Conservation (phyloP, 495 filamentous ascomycete species). For the Talaromyces nanjingensis region DNA sequence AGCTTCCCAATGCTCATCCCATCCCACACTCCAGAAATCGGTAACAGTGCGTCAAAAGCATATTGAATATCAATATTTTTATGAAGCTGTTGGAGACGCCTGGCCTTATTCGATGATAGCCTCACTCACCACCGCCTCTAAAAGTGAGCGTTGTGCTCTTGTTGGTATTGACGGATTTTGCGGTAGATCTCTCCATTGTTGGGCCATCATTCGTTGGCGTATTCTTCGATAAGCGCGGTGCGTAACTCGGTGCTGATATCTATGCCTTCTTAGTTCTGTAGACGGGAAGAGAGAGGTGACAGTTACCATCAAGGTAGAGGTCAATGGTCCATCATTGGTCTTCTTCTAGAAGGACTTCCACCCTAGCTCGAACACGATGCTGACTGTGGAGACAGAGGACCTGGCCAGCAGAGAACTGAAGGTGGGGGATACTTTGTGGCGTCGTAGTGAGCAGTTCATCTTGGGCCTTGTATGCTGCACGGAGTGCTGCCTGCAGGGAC, state of each 20-base stretch:
- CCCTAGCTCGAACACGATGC: slow-evolving; percentile 24
- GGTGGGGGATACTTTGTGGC: neutral
- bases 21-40: slow-evolving; percentile 21
- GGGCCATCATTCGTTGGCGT: slow-evolving; percentile 25
- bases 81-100: slow-evolving; percentile 15
- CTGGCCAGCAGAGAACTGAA: slow-evolving; percentile 11
- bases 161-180: slow-evolving; percentile 31
- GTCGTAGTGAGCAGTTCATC: neutral
- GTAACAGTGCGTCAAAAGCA: slow-evolving; percentile 20
- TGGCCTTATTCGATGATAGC: slow-evolving; percentile 17
- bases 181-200: slow-evolving; percentile 33
- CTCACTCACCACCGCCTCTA: slow-evolving; percentile 18
- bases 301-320: slow-evolving; percentile 26
- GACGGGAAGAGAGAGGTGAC: too few relatives aligned
- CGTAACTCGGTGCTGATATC: slow-evolving; percentile 16
- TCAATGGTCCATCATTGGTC: slow-evolving; percentile 35
- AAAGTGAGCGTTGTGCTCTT: slow-evolving; percentile 18
- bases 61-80: slow-evolving; percentile 8
- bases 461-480: too few relatives aligned
- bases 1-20: slow-evolving; percentile 18
- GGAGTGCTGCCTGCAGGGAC: too few relatives aligned
- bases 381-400: slow-evolving; percentile 28
- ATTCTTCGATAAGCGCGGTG: slow-evolving; percentile 24
- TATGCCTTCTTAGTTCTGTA: too few relatives aligned
- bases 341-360: slow-evolving; percentile 14